Evolutionary conservation across 2,329 filamentous ascomycete genomes (phyloP), one percentile per base, ranked within the genome.

Genomic region (Colletotrichum brevisporum): DNA sequence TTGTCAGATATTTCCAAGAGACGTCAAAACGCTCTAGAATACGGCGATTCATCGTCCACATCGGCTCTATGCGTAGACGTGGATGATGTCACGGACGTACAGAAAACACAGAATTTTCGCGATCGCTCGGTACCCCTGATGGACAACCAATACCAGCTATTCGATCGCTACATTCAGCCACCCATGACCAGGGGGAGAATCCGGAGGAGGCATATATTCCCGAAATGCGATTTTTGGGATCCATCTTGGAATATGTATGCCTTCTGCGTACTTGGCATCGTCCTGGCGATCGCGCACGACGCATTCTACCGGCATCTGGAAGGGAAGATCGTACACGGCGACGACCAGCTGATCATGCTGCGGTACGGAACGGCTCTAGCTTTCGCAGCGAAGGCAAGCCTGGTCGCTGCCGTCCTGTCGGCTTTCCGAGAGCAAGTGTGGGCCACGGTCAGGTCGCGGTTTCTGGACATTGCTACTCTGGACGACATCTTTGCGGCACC

Each of bases 341-440:
- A 72, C 63, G 72, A 78, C 31, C 79, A 81, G 59, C 56, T 80
- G 15, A 63, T 71, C 8, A 80, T 78, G 75, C 72, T 79, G 58
- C 75, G 79, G 8, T 77, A 78, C 60, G 79, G 79, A 1, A 76
- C 78, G 1, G 74, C 77, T 0, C 69, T 81, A 39, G 76, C 79
- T 3, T 80, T 80, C 47, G 75, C 76, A 6, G 73, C 76, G 4
- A 81, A 81, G 71, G 78, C 79, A 5, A 75, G 75, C 2, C 73
- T 81, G n/a, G 76, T 76, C 48, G 74, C 78, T 6, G 74, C 77
- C 6, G 75, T 79, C 3, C 69, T 79, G 16, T 64, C 77, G 16
- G 76, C 70, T 3, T 71, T 70, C 50, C 58, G 63, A 3, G 66
- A 71, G 63, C 70, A 67, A 41, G 54, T 70, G 6, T 71, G 70